These are phyloP conservation scores for Xylariaceae sp. DNA, from an alignment of 2,329 filamentous ascomycete genomes.

Conservation along the genomic window DNA sequence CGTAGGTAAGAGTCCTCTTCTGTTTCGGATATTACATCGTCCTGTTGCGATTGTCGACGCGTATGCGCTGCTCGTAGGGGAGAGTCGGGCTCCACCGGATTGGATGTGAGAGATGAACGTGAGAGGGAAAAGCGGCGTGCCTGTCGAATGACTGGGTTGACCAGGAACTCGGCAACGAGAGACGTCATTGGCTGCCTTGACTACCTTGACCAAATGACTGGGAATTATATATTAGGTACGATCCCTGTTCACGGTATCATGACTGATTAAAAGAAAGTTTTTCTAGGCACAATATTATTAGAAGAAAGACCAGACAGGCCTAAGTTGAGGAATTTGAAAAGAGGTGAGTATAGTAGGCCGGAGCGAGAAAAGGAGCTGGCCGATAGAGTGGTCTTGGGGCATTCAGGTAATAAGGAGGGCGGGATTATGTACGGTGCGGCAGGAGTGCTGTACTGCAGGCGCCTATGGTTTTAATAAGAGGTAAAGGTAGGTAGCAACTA, in stretches of 20 bases:
- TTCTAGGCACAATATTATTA: constrained; percentile 9
- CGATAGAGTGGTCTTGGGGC: neutral
- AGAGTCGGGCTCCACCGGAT: constrained; percentile 43
- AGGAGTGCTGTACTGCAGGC: too few relatives aligned
- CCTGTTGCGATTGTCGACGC: constrained; percentile 28
- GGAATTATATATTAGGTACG: constrained; percentile 25
- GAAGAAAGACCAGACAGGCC: neutral
- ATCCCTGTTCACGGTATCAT: constrained; percentile 30
- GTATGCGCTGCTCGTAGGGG: constrained; percentile 41
- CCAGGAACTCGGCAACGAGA: constrained; percentile 68
- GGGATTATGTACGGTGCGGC: too few relatives aligned
- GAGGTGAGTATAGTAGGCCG: constrained; percentile 1
- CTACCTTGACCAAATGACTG: neutral
- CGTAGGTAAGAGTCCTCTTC: constrained; percentile 37
- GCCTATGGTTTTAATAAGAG: too few relatives aligned
- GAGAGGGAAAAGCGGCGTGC: constrained; percentile 68
- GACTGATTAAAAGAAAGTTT: constrained; percentile 10
- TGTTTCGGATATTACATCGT: constrained; percentile 40
- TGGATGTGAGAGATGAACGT: constrained; percentile 39
- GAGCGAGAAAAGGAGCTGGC: neutral
- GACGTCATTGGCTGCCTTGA: constrained; percentile 57
- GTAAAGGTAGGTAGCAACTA: too few relatives aligned
- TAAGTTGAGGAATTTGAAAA: constrained; percentile 5
- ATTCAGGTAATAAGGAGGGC: too few relatives aligned
- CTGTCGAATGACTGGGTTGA: constrained; percentile 70